A percentile compares a stretch with the other conserved stretches of the same genome.
Conservation (phyloP, 768 basidiomycete genomes). For the Tulasnella sp. region DNA sequence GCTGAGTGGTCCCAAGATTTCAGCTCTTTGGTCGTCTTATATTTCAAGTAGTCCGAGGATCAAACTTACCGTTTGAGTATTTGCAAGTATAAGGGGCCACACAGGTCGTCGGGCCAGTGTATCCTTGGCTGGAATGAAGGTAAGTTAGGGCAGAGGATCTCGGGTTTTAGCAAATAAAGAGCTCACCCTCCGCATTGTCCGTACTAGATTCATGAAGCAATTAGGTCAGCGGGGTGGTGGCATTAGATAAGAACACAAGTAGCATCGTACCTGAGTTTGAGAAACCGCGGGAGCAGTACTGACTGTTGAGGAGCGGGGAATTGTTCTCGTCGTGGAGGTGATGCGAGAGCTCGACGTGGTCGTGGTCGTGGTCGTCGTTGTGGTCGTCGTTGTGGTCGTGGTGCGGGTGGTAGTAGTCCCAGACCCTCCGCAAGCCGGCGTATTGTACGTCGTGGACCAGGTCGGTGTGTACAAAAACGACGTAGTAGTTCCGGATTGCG, state of each 20-base stretch:
- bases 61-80: not conserved
- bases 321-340: not conserved
- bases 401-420: not conserved
- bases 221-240: not conserved
- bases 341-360: not conserved
- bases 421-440: constrained; percentile 1
- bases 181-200: constrained; percentile 8
- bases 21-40: not conserved
- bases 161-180: not conserved
- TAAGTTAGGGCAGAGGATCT: not conserved
- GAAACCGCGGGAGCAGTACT: not conserved
- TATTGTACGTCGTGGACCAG: constrained; percentile 30
- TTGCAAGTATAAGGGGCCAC: not conserved
- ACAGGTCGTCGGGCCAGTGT: constrained; percentile 21
- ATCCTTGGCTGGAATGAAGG: not conserved
- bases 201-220: not conserved
- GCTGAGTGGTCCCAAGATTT: not conserved
- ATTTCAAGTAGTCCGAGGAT: not conserved
- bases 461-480: constrained; percentile 4
- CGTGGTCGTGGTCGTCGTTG: not conserved
- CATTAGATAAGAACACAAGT: not conserved
- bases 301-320: not conserved
- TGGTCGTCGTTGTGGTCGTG: not conserved
- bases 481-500: not conserved
- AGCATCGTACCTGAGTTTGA: not conserved